Evolutionary conservation across 768 basidiomycete species (phyloP), one percentile per base, ranked within the genome.

Genomic region (Panus rudis): DNA sequence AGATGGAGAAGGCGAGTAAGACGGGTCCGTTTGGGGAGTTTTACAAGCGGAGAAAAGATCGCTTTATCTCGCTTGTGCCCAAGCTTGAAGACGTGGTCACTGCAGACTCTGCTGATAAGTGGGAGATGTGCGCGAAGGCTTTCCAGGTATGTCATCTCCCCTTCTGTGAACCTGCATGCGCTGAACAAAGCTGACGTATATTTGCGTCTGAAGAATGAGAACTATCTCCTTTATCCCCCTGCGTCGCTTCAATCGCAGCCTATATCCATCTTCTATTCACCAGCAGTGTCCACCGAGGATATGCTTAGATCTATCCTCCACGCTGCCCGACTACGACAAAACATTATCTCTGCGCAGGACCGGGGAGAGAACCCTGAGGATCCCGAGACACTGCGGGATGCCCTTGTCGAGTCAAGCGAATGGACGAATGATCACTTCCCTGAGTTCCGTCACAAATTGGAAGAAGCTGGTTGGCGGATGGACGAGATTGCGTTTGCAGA

Each of bases 11-110:
- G 13, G 41, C 32, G 19, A 8, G 41, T n/a, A 25, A 25, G 27
- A 57, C 49, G 13, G 58, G 58, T 5, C 12, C 51, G 20, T 59
- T 54, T 46, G 58, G 58, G 19, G 58, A 59, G 50, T 59, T 52
- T 47, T 59, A 49, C 47, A 54, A 50, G 50, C 34, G 20, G 20
- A 52, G 50, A 43, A 23, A 33, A 28, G 52, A 57, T 37, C 42
- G 42, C 23, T 54, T 47, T 43, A 41, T 57, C 16, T 38, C 27
- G 4, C 48, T 57, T 13, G 52, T 54, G 1, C 58, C 58, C 13
- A 23, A 48, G n/a, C 43, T 59, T 26, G 45, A 45, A 6, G 55
- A 55, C 17, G 50, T 54, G 26, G 38, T 59, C 23, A 24, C 20
- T 11, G 7, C 44, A 7, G 50, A 48, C 19, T 48, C 49, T 6